Evolutionary conservation across 73 alveolate genomes (phyloP).

Genomic region (Blepharisma stoltei): DNA sequence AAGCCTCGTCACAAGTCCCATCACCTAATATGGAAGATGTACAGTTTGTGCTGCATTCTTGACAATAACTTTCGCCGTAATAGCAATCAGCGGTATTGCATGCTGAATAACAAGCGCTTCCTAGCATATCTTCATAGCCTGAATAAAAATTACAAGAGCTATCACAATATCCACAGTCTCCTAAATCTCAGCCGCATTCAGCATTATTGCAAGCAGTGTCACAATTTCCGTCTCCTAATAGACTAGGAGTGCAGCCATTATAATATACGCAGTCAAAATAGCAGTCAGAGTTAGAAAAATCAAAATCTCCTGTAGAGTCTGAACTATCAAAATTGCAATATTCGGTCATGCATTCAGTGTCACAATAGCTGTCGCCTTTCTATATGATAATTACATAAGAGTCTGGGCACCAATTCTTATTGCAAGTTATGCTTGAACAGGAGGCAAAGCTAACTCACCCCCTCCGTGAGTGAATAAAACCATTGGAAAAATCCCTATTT

Average conservation of each 20-base stretch:
- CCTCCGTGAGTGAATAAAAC: too few relatives aligned
- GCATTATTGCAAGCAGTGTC: background rate
- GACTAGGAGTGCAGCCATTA: constrained; percentile 1
- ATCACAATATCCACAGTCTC: background rate
- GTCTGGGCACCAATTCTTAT: too few relatives aligned
- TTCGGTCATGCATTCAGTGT: background rate
- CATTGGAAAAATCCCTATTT: too few relatives aligned
- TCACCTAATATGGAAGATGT: background rate
- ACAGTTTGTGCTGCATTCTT: background rate
- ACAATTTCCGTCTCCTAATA: background rate
- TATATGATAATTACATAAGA: background rate
- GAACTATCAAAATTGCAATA: background rate
- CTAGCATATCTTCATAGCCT: background rate
- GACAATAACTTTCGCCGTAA: background rate
- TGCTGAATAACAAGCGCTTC: background rate
- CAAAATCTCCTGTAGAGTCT: background rate
- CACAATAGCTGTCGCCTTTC: constrained; percentile 1
- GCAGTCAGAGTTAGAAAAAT: background rate
- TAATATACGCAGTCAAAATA: background rate
- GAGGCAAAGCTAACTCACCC: too few relatives aligned
- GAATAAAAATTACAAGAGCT: background rate
- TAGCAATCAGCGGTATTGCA: background rate
- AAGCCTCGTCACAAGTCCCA: constrained; percentile 2
- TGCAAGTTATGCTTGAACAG: too few relatives aligned
- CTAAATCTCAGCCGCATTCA: constrained; percentile 2